Evolutionary conservation across 768 basidiomycete genomes (phyloP).

Genomic region (Termitomyces heimii): DNA sequence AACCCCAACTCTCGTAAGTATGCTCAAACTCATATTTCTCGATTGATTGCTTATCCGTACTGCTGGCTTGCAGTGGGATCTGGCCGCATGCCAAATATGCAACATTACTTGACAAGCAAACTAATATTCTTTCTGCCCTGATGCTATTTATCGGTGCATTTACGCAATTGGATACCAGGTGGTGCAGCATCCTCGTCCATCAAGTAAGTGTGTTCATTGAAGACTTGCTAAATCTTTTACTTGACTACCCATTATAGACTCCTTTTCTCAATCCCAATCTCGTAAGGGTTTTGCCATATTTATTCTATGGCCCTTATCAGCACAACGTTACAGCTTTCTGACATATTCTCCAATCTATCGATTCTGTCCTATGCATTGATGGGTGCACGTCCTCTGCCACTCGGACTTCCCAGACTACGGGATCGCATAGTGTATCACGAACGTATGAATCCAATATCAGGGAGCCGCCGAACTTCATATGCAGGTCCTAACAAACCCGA

Average conservation of each 20-base stretch:
- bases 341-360: conserved; percentile 34
- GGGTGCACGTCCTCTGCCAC: conserved; percentile 29
- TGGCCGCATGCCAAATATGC: conserved; percentile 37
- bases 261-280: conserved; percentile 42
- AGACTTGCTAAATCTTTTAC: neutral
- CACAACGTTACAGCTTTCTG: conserved; percentile 27
- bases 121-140: conserved; percentile 25
- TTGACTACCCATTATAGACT: conserved; percentile 21
- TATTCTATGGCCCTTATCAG: neutral
- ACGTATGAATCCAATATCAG: conserved; percentile 15
- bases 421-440: conserved; percentile 41
- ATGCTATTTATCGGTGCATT: conserved; percentile 33
- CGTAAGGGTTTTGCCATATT: conserved; percentile 17
- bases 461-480: conserved; percentile 1
- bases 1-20: conserved; percentile 36
- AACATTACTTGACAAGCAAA: conserved; percentile 25
- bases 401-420: conserved; percentile 31
- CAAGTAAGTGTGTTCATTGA: conserved; percentile 19
- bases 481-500: neutral
- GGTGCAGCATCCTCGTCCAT: conserved; percentile 39
- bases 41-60: neutral
- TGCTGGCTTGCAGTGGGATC: conserved; percentile 22
- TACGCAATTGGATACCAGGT: conserved; percentile 32
- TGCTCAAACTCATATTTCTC: neutral
- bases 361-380: conserved; percentile 32